Conservation (phyloP, 257 asterid genomes). For the Linaria vulgaris region DNA sequence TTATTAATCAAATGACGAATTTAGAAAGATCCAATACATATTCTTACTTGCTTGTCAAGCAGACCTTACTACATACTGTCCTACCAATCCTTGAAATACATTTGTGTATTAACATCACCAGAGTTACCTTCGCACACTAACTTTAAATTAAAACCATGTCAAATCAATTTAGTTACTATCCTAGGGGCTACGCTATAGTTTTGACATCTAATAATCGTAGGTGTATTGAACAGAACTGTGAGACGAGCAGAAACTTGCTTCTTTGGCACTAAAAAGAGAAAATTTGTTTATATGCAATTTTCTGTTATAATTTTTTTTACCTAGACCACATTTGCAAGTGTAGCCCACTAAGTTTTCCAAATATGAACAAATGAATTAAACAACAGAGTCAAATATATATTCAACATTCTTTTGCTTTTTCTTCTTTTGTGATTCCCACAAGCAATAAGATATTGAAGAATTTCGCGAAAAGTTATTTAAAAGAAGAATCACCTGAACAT, state of each 20-base stretch:
- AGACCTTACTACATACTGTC: neutral
- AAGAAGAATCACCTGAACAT: conserved; percentile 78
- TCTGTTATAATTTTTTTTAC: neutral
- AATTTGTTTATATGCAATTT: too few relatives aligned
- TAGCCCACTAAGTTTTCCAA: conserved; percentile 17
- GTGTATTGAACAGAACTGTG: too few relatives aligned
- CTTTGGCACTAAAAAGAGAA: neutral
- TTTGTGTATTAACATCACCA: neutral
- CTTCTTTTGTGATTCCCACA: neutral
- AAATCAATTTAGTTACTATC: neutral
- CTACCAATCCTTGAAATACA: neutral
- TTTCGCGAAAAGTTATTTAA: too few relatives aligned
- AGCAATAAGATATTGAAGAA: neutral
- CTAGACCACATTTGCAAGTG: conserved; percentile 16
- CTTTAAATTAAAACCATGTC: neutral
- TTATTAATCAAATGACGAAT: neutral
- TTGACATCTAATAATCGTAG: too few relatives aligned
- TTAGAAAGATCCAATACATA: neutral
- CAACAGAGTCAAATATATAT: neutral
- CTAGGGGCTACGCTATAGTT: neutral
- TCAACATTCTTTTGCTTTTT: too few relatives aligned
- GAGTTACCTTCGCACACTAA: neutral
- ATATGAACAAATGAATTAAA: conserved; percentile 13
- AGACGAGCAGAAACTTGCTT: neutral
- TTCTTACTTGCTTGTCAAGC: neutral